Evolutionary conservation across 192 early-diverging fungal species (phyloP), one percentile per base, ranked within the genome.

Genomic region (Chytriomyces hyalinus): DNA sequence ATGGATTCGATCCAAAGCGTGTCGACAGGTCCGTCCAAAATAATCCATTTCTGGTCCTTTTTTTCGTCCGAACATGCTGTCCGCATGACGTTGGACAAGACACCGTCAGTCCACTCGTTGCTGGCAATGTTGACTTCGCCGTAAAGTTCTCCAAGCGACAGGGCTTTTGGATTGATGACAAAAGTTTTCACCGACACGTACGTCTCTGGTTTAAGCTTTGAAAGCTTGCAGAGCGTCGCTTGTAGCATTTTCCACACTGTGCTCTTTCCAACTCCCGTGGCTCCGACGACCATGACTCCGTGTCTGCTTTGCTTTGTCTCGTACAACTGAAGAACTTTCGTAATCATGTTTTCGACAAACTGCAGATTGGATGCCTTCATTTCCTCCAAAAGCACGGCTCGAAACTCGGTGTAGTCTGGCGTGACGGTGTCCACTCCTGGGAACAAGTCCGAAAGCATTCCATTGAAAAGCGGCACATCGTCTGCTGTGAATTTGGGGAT

Each of bases 1-100:
- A 90, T 89, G 20, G 83, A 85, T 68, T 90, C 88, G 59, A 90
- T 90, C 88, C 88, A 90, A 8, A 90, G 80, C 8, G 88, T 88
- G 49, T 90, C 88, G 13, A 90, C 88, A 3, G 88, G 88, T 6
- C 88, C 88, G 73, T 90, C 88, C 53, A 90, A 74, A n/a, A 89
- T 67, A 49, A 88, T 83, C 88, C 88, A 90, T 67, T 90, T 90
- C 71, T 87, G 85, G 62, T 90, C 88, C 15, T 86, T 87, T 59
- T 84, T 86, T 61, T 87, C 85, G 57, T 90, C 88, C 1, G 85
- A 67, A 68, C 86, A 88, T 9, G 85, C 82, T 7, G 53, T 68
- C 3, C 88, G 53, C 85, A 89, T 90, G 3, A 90, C 82, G 65
- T 68, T 86, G 6, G 86, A 88, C 17, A 90, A 70, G 26, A 90